Base-by-base conservation (phyloP, 768 basidiomycete species). In the Cystobasidium ongulense region DNA sequence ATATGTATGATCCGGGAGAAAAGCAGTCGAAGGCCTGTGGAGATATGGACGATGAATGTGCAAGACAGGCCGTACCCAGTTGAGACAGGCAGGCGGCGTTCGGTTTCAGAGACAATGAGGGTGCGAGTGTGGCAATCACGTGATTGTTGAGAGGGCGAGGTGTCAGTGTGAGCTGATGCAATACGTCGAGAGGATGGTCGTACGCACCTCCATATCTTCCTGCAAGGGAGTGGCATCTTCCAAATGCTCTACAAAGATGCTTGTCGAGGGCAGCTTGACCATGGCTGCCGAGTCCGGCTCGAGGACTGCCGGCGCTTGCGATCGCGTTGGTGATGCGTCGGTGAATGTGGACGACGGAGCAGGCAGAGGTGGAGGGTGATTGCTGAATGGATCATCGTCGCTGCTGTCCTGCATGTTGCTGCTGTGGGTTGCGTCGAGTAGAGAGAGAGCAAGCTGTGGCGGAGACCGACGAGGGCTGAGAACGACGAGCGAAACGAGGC, bases 11-110 rank as follows among this genome's bases (percentile, higher is more conserved):
- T 2, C 57, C 57, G 17, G 57, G 57, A 10, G 29, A 29, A 27
- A 59, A 59, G 33, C 57, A 59, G 33, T 59, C 57, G 21, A 59
- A 59, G 57, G 57, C 57, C 57, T 59, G 33, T 59, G n/a, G 8
- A 10, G 52, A 54, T 39, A 39, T 39, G 8, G 8, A 39, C 8
- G 39, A 39, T 7, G 39, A 39, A 7, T 39, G 39, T 39, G 7
- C 17, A 39, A 39, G 17, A 39, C 7, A 39, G 7, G 39, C 17
- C 17, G 7, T 39, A 17, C 39, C 8, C 7, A 17, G 17, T 17
- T 7, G 39, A 39, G 17, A 7, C 39, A 39, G 46, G n/a, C 46
- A n/a, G 5, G 21, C 46, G n/a, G 46, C 18, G 18, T 11, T 11
- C n/a, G 46, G 46, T 11, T 50, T n/a, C 46, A 50, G 46, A 50